These are phyloP conservation scores for Mycena rosella DNA, from an alignment of 768 basidiomycete species.

Conservation along the genomic window DNA sequence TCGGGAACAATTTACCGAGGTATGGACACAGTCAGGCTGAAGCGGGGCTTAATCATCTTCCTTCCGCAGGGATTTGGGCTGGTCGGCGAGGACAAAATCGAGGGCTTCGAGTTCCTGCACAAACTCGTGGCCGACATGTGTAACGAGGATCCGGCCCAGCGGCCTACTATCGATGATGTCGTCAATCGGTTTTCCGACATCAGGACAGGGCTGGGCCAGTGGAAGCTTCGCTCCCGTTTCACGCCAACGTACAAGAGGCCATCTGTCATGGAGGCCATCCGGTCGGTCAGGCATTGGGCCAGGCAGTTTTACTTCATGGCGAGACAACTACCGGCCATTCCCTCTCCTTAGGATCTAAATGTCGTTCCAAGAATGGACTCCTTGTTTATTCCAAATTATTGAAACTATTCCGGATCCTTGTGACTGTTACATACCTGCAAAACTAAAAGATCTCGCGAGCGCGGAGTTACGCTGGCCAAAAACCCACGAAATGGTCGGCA, in stretches of 20 bases:
- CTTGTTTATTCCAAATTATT: too few relatives aligned
- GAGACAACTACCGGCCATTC: conserved; percentile 10
- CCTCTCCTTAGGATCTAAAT: background rate
- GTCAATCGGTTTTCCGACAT: conserved; percentile 3
- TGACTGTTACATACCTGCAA: too few relatives aligned
- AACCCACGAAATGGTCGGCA: too few relatives aligned
- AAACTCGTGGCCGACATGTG: conserved; percentile 10
- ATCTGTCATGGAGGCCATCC: background rate
- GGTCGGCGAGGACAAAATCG: background rate
- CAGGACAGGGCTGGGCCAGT: background rate
- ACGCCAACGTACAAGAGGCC: background rate
- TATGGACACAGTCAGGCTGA: background rate
- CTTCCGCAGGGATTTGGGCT: background rate
- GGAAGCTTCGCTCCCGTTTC: conserved; percentile 17
- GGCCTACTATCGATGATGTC: conserved; percentile 14
- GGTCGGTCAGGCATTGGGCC: background rate
- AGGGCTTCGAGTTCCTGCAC: conserved; percentile 14
- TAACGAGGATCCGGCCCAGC: conserved; percentile 8
- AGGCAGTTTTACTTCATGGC: background rate
- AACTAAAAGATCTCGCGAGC: too few relatives aligned
- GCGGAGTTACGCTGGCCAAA: too few relatives aligned
- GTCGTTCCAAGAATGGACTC: too few relatives aligned
- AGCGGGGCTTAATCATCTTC: background rate
- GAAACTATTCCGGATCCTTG: too few relatives aligned
- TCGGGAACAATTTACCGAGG: conserved; percentile 1